Base-by-base conservation (phyloP, 306 rosid species). In the Corylus heterophylla region DNA sequence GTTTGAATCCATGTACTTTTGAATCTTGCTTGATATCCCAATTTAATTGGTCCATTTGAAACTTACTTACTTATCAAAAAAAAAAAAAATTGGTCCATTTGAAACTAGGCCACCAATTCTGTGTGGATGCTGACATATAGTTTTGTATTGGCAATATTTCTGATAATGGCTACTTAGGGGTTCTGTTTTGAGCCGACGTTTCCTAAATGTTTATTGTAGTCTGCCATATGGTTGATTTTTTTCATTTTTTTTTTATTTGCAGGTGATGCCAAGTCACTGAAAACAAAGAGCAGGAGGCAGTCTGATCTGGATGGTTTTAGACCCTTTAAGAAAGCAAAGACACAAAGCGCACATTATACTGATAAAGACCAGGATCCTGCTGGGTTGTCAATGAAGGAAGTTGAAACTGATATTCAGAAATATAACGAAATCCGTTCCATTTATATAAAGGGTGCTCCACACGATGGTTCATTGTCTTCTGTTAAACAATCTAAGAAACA, bases 321-420 rank as follows among this genome's bases (percentile, higher is more conserved):
- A 83, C 85, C 92, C 78, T 80, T 84, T 74, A 96, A 96, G 89
- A 96, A 90, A 88, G 62, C 79, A 55, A 92, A 84, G 85, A 81
- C 78, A 55, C 87, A 91, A 56, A 79, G 67, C 74, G 73, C 81
- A 63, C 84, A 74, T 80, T 80, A 90, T 59, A 74, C 71, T 45
- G 89, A 92, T 75, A 94, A 83, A 69, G 94, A 82, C 59, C 72
- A 42, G 72, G 39, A 68, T 39, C 29, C 25, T 68, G 72, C 12
- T 68, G 72, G 72, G 1, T 68, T 68, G 49, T 68, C 44, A 68
- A 37, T 7, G 47, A 37, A 86, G 86, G 92, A 77, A 78, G 82
- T 80, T 85, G 50, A 88, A 87, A 85, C 74, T 88, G 77, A 47
- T 85, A 88, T 71, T 50, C 76, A 64, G 89, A 89, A 71, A 44